phyloP scores from a whole-genome alignment of 495 filamentous ascomycete species.

The Penicillium chermesinum region DNA sequence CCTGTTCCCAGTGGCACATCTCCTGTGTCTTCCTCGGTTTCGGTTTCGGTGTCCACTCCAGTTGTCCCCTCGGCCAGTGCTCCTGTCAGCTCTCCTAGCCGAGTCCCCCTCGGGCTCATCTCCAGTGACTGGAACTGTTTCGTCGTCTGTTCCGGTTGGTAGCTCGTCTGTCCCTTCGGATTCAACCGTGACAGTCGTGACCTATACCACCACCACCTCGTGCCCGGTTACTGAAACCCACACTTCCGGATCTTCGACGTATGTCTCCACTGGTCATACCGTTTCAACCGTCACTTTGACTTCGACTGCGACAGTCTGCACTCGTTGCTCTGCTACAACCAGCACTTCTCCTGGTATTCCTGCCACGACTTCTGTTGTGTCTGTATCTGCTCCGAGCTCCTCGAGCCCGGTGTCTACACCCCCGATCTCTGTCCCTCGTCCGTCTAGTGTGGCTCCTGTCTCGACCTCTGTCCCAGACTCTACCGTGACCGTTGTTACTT shows the following conservation, averaged over 20 bases:
- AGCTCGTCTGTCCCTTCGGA: constrained; percentile 1
- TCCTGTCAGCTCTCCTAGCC: constrained; percentile 1
- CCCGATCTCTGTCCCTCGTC: neutral
- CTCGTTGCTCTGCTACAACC: neutral
- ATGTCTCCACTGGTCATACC: constrained; percentile 5
- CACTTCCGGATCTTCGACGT: constrained; percentile 9
- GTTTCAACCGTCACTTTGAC: constrained; percentile 29
- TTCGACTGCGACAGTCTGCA: constrained; percentile 7
- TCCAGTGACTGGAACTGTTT: neutral
- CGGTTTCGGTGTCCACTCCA: neutral
- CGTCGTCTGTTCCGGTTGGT: constrained; percentile 1
- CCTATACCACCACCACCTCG: constrained; percentile 39
- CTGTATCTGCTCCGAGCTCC: neutral
- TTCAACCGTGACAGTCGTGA: constrained; percentile 39
- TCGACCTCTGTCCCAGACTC: constrained; percentile 9
- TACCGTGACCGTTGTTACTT: constrained; percentile 12
- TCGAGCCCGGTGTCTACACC: neutral
- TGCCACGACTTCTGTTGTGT: neutral
- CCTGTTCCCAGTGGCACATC: constrained; percentile 11
- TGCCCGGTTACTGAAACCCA: constrained; percentile 41
- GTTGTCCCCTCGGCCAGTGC: neutral
- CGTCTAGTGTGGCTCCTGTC: constrained; percentile 4
- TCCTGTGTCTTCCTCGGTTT: constrained; percentile 25
- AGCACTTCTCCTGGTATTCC: neutral
- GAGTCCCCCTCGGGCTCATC: neutral